Base-by-base conservation (phyloP, 306 rosid species). In the Myrica gale region DNA sequence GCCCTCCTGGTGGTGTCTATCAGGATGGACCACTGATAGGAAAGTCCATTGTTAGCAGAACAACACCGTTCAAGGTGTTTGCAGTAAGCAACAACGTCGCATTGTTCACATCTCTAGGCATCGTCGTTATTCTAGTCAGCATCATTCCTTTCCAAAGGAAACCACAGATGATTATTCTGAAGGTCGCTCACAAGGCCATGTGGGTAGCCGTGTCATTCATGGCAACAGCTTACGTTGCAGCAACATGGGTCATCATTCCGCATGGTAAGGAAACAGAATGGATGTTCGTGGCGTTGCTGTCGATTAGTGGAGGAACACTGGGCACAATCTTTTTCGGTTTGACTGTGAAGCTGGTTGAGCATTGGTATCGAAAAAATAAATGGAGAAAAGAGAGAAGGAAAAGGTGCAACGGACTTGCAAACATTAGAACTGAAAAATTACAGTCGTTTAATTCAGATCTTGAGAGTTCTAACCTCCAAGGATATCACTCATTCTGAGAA, bases 151-250 rank as follows among this genome's bases (percentile, higher is more conserved):
- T 82, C 50, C 76, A 77, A 60, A 86, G 86, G 19, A 92, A 82
- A 44, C 63, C 88, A 16, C 84, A 81, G 16, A 75, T 76, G 78
- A 86, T 72, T 12, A 72, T 90, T 8, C 57, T 90, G 80, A 74
- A 42, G 42, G 68, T 87, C 23, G 72, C 89, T 77, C 97, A 92
- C 72, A 90, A 90, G 75, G 78, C 78, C 37, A 76, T 88, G 92
- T 88, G 96, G 97, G 75, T 90, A 4, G 83, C 97, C 3, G 82
- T 92, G 82, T 90, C 88, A n/a, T 88, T 90, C 82, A 86, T 89
- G 88, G 91, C 88, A 23, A 83, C 86, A 5, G 90, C 86, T 9
- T 92, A 72, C 81, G 81, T 79, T 55, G 84, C 92, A 26, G 93
- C 90, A 0, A 87, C 82, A 9, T 90, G 96, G 97, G 86, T 82